Percentiles rank a stretch among this genome's conserved stretches.
Evolutionary conservation across 1,284 basidiomycete genomes (phyloP).

Genomic region (Papiliotrema nemorosa): DNA sequence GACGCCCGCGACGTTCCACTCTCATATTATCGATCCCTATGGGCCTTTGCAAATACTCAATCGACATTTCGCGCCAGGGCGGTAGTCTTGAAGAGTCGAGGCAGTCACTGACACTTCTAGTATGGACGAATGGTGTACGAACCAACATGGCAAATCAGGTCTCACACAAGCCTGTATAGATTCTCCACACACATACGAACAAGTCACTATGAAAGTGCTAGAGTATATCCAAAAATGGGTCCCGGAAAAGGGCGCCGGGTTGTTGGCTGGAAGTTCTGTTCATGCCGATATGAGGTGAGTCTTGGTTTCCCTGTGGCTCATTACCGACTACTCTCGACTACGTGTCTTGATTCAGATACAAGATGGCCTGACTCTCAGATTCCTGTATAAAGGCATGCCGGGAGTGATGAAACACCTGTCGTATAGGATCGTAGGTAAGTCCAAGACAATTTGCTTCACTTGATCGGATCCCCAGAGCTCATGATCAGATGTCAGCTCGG

Average conservation of each 20-base stretch:
- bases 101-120: too few relatives aligned
- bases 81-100: too few relatives aligned
- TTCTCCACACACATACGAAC: slow-evolving; percentile 43
- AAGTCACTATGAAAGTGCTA: slow-evolving; percentile 46
- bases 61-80: too few relatives aligned
- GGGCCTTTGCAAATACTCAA: too few relatives aligned
- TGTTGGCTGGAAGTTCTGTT: slow-evolving; percentile 53
- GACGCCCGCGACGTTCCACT: too few relatives aligned
- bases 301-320: neutral
- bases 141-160: slow-evolving; percentile 48
- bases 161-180: slow-evolving; percentile 45
- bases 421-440: slow-evolving; percentile 52
- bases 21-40: too few relatives aligned
- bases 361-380: slow-evolving; percentile 24
- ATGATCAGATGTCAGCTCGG: slow-evolving; percentile 40
- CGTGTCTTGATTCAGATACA: neutral
- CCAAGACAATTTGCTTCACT: neutral
- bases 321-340: neutral
- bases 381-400: slow-evolving; percentile 51
- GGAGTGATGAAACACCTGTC: slow-evolving; percentile 51
- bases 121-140: slow-evolving; percentile 50
- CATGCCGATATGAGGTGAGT: slow-evolving; percentile 52
- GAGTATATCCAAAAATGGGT: slow-evolving; percentile 52
- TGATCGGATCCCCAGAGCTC: neutral
- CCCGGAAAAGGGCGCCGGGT: slow-evolving; percentile 46